These are phyloP conservation scores for Clavulina sp. DNA, from an alignment of 768 basidiomycete genomes.

Conservation along the genomic window DNA sequence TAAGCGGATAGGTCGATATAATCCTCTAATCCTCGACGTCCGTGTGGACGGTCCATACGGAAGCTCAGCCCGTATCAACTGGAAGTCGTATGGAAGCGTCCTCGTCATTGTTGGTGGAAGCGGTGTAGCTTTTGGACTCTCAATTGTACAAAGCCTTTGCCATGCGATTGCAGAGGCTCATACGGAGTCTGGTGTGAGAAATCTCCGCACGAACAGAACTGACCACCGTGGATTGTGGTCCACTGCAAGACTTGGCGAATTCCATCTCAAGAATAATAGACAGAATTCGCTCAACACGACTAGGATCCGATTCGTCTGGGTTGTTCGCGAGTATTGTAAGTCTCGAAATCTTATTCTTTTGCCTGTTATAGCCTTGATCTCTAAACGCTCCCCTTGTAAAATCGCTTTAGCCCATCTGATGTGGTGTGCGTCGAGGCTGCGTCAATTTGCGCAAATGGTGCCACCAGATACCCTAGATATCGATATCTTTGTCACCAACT, in stretches of 20 bases:
- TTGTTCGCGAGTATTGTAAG: slow-evolving; percentile 58
- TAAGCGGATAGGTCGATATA: too few species aligned
- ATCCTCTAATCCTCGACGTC: slow-evolving; percentile 29
- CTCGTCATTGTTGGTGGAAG: slow-evolving; percentile 55
- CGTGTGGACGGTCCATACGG: slow-evolving; percentile 57
- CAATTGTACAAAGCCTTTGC: slow-evolving; percentile 47
- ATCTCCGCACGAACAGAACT: too few species aligned
- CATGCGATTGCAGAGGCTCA: too few species aligned
- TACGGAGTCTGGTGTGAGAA: too few species aligned
- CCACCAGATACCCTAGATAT: slow-evolving; percentile 34
- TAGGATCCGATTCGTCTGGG: slow-evolving; percentile 60
- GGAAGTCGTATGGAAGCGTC: slow-evolving; percentile 40
- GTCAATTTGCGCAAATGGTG: slow-evolving; percentile 43
- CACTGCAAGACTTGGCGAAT: too few species aligned
- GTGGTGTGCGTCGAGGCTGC: slow-evolving; percentile 53
- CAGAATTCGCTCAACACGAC: too few species aligned
- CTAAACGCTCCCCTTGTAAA: not conserved
- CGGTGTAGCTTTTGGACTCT: slow-evolving; percentile 54
- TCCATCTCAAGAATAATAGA: too few species aligned
- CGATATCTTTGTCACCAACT: slow-evolving; percentile 59
- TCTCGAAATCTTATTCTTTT: slow-evolving; percentile 9
- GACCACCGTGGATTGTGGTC: too few species aligned
- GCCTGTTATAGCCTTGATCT: too few species aligned
- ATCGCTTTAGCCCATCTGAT: slow-evolving; percentile 53
- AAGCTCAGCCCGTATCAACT: slow-evolving; percentile 38